These are phyloP conservation scores for Chlamydomonas sp. DNA, from an alignment of 139 green algal genomes.

Conservation along the genomic window DNA sequence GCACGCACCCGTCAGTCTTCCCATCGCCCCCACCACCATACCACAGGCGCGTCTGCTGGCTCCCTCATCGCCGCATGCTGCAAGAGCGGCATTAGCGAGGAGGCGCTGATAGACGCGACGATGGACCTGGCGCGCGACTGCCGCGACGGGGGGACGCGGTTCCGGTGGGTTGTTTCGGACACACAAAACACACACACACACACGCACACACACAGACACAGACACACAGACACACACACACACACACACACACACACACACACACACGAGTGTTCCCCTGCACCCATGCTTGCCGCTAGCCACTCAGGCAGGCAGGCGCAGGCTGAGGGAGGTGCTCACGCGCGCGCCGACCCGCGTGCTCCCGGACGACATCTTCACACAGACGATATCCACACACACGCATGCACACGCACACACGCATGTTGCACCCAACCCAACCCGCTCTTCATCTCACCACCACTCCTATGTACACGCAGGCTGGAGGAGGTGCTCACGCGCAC, in stretches of 20 bases:
- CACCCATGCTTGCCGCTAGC: no score
- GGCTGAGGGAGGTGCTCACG: not conserved
- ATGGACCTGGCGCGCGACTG: not conserved
- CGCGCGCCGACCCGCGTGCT: not conserved
- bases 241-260: not conserved
- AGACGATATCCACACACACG: not conserved
- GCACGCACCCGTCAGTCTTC: no score
- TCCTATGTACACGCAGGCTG: not conserved
- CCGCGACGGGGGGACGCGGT: not conserved
- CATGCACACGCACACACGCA: not conserved
- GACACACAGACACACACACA: not conserved
- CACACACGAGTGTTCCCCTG: not conserved
- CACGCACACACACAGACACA: not conserved
- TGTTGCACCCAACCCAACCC: not conserved
- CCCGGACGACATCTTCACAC: not conserved
- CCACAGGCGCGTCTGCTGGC: no score
- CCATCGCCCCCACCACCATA: no score
- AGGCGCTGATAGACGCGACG: not conserved
- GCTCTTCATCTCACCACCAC: not conserved
- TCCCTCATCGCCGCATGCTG: not conserved
- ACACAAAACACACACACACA: not conserved
- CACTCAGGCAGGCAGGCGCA: not conserved
- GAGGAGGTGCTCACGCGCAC: not conserved
- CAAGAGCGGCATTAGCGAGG: constrained; percentile 9
- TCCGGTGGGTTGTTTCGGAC: not conserved